Evolutionary conservation across 768 basidiomycete species (phyloP).

Genomic region (Hebeloma cylindrosporum): DNA sequence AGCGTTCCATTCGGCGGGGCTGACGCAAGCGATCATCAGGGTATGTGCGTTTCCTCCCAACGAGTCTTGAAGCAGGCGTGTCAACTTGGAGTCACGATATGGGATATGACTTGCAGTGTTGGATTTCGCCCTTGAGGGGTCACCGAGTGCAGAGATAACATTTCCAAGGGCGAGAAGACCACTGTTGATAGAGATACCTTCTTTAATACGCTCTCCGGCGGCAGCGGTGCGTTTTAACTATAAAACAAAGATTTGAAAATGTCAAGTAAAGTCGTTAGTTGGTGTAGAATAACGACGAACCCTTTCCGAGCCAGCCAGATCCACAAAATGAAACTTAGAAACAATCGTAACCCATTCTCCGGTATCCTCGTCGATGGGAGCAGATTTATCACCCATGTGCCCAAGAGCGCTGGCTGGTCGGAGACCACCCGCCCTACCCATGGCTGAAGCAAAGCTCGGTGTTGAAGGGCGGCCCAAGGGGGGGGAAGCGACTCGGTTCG

Average conservation of each 20-base stretch:
- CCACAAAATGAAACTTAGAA: conserved; percentile 98
- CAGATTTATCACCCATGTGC: conserved; percentile 52
- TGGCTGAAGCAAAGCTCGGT: conserved; percentile 75
- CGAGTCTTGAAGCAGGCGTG: conserved; percentile 92
- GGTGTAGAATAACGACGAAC: conserved; percentile 45
- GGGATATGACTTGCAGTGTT: conserved; percentile 88
- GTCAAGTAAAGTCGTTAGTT: conserved; percentile 4
- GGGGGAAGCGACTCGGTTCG: conserved; percentile 68
- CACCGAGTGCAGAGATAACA: conserved; percentile 96
- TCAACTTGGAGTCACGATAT: conserved; percentile 98
- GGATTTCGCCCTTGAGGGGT: conserved; percentile 84
- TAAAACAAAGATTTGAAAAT: conserved; percentile 18
- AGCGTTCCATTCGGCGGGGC: conserved; percentile 93
- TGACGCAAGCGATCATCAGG: conserved; percentile 98
- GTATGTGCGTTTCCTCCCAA: conserved; percentile 97
- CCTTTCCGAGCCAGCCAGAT: conserved; percentile 94
- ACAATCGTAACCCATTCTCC: conserved; percentile 90
- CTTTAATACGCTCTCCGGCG: conserved; percentile 93
- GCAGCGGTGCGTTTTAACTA: conserved; percentile 96
- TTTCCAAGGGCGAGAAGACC: conserved; percentile 96
- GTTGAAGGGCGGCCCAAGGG: conserved; percentile 77
- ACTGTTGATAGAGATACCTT: conserved; percentile 98
- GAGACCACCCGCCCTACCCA: conserved; percentile 63
- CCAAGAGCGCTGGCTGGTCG: conserved; percentile 84
- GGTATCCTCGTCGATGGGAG: conserved; percentile 52